Base-by-base conservation (phyloP, 805 yeast genomes). In the Lachancea waltii region DNA sequence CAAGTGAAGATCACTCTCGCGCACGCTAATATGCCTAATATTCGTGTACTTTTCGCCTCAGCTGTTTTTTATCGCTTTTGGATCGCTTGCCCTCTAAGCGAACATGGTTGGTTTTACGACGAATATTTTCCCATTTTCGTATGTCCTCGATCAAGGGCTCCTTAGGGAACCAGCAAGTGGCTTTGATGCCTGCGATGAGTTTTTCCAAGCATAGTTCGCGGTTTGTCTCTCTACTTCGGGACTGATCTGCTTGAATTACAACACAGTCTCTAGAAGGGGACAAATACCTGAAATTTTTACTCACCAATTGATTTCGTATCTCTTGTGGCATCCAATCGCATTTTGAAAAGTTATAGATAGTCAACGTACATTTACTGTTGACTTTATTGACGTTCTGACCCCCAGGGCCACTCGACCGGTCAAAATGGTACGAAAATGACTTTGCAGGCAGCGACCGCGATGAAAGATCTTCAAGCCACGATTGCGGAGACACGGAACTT, bases 331-430 rank as follows among this genome's bases (percentile, higher is more conserved):
- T 68, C 87, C 89, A 81, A 4, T 51, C 42, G 1, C 72, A 70
- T 1, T 51, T 45, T 2, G 67, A 57, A 71, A 85, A 70, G 24
- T 65, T 55, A 4, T 58, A 58, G 0, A 79, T 49, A 4, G 73
- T 63, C 14, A 85, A 53, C 0, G 85, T 78, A 6, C 87, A 85
- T 50, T 84, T 40, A 63, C 67, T 53, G 44, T 72, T 70, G 7
- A 79, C 68, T 49, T 85, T 85, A 57, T 85, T 85, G 8, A 85
- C 94, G 51, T 85, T 81, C 49, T 85, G 95, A 0, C 95, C 95
- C 1, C 95, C 95, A 0, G 95, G 85, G 0, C 95, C 95, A 23
- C 87, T 75, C 0, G 92, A 72, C 41, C 89, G 58, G 39, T 57
- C 62, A 36, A 45, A 61, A 17, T 57, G 50, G 9, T 47, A 42